Conservation (phyloP, 2,329 filamentous ascomycete genomes). For the Penicillium paneum region DNA sequence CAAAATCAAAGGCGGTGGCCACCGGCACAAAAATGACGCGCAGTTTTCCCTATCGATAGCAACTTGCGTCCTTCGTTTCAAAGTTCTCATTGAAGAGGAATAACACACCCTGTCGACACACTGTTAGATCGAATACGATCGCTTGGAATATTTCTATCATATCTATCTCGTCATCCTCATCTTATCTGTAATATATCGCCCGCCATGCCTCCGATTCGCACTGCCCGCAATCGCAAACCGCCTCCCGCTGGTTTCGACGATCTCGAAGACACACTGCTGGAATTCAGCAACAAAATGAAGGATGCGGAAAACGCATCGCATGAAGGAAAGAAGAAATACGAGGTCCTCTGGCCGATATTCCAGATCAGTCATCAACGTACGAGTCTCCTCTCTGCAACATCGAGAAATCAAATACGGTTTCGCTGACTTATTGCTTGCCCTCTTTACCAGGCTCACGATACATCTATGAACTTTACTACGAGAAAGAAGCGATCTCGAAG, state of each 20-base stretch:
- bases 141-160: not conserved
- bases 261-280: slow-evolving; percentile 65
- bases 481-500: slow-evolving; percentile 92
- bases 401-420: not conserved
- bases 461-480: slow-evolving; percentile 96
- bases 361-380: slow-evolving; percentile 91
- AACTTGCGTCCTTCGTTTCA: not conserved
- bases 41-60: slow-evolving; percentile 11
- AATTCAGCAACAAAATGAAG: slow-evolving; percentile 67
- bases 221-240: slow-evolving; percentile 59
- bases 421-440: not conserved
- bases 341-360: slow-evolving; percentile 95
- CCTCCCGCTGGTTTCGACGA: slow-evolving; percentile 66
- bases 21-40: slow-evolving; percentile 28
- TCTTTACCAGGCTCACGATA: slow-evolving; percentile 63
- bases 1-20: slow-evolving; percentile 28
- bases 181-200: not conserved
- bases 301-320: slow-evolving; percentile 83
- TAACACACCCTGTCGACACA: not conserved
- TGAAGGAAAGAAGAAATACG: slow-evolving; percentile 77
- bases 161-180: not conserved
- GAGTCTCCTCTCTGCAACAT: slow-evolving; percentile 6
- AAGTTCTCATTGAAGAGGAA: not conserved
- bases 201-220: slow-evolving; percentile 61
- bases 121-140: not conserved